Evolutionary conservation across 2,329 filamentous ascomycete species (phyloP), one percentile per base, ranked within the genome.

Genomic region (Eutypella sp.): DNA sequence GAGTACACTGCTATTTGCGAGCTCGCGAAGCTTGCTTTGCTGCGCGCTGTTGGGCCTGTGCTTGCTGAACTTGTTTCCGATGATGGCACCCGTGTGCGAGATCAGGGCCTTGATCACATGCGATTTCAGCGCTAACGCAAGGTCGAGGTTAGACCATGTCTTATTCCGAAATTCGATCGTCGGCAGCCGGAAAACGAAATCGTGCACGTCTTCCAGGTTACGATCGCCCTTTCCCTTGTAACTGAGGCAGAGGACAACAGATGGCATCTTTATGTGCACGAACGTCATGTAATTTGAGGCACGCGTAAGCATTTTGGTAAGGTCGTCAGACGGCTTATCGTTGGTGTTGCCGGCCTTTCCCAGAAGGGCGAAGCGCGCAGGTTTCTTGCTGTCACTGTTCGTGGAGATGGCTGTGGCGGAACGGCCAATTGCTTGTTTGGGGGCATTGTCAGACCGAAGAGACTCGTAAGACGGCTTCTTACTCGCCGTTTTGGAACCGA

Each of bases 261-360:
- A 93, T 2, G 91, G 89, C 60, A 99, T 89, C 67, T 90, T 93
- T 66, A 99, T 90, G 66, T 95, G 91, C 2, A 92, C 86, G 50
- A 99, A 84, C 0, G 93, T 96, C 90, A 96, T 96, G 71, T 95
- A 99, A 64, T 91, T 95, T 47, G 89, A 96, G 3, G 93, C 93
- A 24, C 93, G 85, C 44, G 82, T 84, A 68, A 99, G 92, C 93
- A 99, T 99, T 70, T 95, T 89, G 10, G 89, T 93, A 36, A 99
- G 74, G 62, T 99, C 95, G 61, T 99, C 93, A 1, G 85, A 86
- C 5, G 81, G 78, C 48, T 82, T 79, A 45, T 85, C 79, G 42
- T 81, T 79, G 47, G 62, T 54, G 41, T 75, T 61, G 47, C 67
- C 64, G 55, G 75, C 69, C 63, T 75, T 67, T 55, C 76, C 67